Evolutionary conservation across 2,329 filamentous ascomycete species (phyloP).

Genomic region (Penicillium decumbens): DNA sequence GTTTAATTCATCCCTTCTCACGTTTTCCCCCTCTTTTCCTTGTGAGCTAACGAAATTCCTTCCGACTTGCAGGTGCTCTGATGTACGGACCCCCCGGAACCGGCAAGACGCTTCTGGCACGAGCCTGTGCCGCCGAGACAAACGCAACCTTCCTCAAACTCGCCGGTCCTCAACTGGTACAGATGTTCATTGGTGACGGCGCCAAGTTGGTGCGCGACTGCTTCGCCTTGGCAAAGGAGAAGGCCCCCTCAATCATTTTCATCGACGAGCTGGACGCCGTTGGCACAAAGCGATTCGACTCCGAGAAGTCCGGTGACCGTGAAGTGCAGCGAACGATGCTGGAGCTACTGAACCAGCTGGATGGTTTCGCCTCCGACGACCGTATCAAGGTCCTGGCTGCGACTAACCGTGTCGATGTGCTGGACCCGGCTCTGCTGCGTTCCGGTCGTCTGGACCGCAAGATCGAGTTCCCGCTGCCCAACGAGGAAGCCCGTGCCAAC

Average conservation of each 20-base stretch:
- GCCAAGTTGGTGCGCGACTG: constrained; percentile 96
- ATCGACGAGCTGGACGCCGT: constrained; percentile 97
- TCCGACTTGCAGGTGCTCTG: constrained; percentile 64
- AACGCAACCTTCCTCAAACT: constrained; percentile 99
- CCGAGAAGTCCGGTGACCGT: constrained; percentile 93
- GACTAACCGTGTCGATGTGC: constrained; percentile 89
- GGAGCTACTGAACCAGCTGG: constrained; percentile 95
- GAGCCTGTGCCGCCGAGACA: constrained; percentile 95
- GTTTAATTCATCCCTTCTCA: constrained; percentile 17
- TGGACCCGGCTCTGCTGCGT: constrained; percentile 85
- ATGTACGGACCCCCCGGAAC: constrained; percentile 75
- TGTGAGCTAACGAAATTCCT: constrained; percentile 9
- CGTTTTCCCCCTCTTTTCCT: not conserved
- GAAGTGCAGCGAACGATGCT: constrained; percentile 99
- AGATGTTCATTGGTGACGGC: constrained; percentile 99
- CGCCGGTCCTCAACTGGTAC: constrained; percentile 91
- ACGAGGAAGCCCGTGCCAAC: constrained; percentile 94
- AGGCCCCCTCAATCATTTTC: constrained; percentile 98
- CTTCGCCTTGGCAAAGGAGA: constrained; percentile 96
- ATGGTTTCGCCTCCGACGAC: constrained; percentile 95
- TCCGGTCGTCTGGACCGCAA: constrained; percentile 92
- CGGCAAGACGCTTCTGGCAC: constrained; percentile 61
- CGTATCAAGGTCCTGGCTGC: constrained; percentile 94
- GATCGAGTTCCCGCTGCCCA: constrained; percentile 96
- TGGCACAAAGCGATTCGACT: constrained; percentile 98